These are phyloP conservation scores for Trichoderma afroharzianum DNA, from an alignment of 2,329 filamentous ascomycete genomes.

Conservation along the genomic window DNA sequence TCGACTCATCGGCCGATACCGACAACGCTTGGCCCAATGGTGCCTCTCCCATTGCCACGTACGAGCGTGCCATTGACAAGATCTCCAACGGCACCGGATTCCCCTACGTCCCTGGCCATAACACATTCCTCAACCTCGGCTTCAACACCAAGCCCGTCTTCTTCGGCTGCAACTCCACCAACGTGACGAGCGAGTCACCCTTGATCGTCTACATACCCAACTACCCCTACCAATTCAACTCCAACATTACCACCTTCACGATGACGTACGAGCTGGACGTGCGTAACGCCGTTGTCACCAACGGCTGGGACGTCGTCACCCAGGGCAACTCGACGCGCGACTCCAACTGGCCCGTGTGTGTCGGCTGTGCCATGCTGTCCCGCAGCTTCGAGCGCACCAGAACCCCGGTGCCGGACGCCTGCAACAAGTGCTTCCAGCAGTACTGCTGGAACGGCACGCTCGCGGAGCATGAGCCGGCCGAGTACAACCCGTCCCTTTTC, in stretches of 20 bases:
- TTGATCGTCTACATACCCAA: slow-evolving; percentile 80
- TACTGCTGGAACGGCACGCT: slow-evolving; percentile 94
- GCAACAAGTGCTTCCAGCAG: slow-evolving; percentile 67
- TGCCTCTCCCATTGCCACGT: slow-evolving; percentile 54
- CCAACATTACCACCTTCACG: slow-evolving; percentile 78
- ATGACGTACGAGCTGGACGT: slow-evolving; percentile 59
- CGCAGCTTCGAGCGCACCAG: slow-evolving; percentile 71
- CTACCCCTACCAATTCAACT: slow-evolving; percentile 69
- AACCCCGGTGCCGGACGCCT: slow-evolving; percentile 66
- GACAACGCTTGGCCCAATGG: slow-evolving; percentile 57
- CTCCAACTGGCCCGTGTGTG: slow-evolving; percentile 72
- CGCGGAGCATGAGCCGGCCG: slow-evolving; percentile 32
- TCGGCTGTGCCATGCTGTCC: slow-evolving; percentile 80
- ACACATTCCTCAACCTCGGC: slow-evolving; percentile 55
- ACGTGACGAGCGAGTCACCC: slow-evolving; percentile 54
- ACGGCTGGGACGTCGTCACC: slow-evolving; percentile 81
- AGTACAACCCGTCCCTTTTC: slow-evolving; percentile 30
- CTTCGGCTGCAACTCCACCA: slow-evolving; percentile 59
- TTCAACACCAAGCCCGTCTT: slow-evolving; percentile 59
- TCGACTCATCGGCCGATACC: slow-evolving; percentile 63
- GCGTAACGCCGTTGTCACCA: slow-evolving; percentile 77
- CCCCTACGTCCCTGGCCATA: slow-evolving; percentile 53
- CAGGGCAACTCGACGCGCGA: slow-evolving; percentile 77
- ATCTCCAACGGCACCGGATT: slow-evolving; percentile 55
- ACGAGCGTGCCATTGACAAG: slow-evolving; percentile 46